Evolutionary conservation across 345 rosid genomes (phyloP).

Genomic region (Ceriops tagal): DNA sequence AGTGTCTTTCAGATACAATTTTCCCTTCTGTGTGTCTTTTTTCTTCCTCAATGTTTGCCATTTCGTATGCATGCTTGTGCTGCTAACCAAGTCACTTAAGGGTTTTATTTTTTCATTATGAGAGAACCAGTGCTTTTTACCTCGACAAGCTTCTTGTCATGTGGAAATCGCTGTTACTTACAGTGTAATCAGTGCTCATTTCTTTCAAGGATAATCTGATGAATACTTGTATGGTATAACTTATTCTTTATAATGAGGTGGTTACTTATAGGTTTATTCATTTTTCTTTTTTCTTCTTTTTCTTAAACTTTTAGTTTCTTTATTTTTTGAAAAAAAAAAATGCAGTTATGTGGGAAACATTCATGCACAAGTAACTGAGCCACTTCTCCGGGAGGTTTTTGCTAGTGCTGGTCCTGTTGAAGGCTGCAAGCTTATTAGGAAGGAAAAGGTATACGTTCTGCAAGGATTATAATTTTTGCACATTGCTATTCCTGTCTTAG

Average conservation of each 20-base stretch:
- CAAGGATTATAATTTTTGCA: background rate
- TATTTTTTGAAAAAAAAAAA: slow-evolving; percentile 45
- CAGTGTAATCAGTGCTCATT: background rate
- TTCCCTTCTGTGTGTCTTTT: slow-evolving; percentile 19
- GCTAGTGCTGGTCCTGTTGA: slow-evolving; percentile 93
- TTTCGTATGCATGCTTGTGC: slow-evolving; percentile 17
- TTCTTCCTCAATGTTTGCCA: background rate
- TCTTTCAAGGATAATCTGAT: background rate
- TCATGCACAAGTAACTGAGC: slow-evolving; percentile 87
- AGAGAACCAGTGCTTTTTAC: too few relatives aligned
- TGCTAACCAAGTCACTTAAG: background rate
- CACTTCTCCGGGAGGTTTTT: slow-evolving; percentile 94
- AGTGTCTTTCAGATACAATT: slow-evolving; percentile 56
- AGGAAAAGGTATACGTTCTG: slow-evolving; percentile 61
- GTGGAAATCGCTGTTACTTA: background rate
- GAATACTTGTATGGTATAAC: slow-evolving; percentile 11
- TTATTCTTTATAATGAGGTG: slow-evolving; percentile 9
- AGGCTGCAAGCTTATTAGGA: slow-evolving; percentile 86
- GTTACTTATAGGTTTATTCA: slow-evolving; percentile 30
- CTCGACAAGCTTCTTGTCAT: too few relatives aligned
- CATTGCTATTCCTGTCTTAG: background rate
- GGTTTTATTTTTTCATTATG: background rate
- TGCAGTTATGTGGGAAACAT: slow-evolving; percentile 93
- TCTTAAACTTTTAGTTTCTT: slow-evolving; percentile 34
- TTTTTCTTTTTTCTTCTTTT: slow-evolving; percentile 23